Evolutionary conservation across 164 flowering plant species (phyloP).

Genomic region (Vitis riparia): DNA sequence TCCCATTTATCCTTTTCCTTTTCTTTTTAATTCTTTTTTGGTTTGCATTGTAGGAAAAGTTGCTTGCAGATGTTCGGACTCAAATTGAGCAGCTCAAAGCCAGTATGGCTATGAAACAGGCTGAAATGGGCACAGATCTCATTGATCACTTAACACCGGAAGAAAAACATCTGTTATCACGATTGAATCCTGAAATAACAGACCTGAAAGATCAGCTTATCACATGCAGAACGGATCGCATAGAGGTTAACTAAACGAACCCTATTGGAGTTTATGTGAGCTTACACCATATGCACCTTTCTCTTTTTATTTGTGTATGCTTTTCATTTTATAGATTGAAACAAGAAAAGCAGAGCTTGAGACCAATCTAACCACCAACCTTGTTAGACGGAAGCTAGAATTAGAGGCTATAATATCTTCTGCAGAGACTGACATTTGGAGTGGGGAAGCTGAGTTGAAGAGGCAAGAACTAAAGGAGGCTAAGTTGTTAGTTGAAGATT

Average conservation of each 20-base stretch:
- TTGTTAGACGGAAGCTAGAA: constrained; percentile 81
- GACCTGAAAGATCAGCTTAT: constrained; percentile 75
- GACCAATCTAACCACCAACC: constrained; percentile 86
- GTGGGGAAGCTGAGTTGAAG: constrained; percentile 57
- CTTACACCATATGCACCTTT: background rate
- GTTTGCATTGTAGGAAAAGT: constrained; percentile 53
- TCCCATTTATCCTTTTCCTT: background rate
- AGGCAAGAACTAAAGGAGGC: constrained; percentile 78
- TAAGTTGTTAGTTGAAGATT: constrained; percentile 52
- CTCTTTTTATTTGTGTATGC: constrained; percentile 6
- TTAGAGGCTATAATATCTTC: constrained; percentile 59
- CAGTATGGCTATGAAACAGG: constrained; percentile 66
- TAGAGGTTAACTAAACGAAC: constrained; percentile 60
- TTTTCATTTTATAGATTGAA: constrained; percentile 55
- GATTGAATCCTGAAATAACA: constrained; percentile 88
- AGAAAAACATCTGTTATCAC: constrained; percentile 71
- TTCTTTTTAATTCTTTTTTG: background rate
- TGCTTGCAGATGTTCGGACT: constrained; percentile 55
- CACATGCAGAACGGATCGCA: constrained; percentile 69
- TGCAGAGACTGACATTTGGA: constrained; percentile 44
- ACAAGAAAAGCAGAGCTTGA: constrained; percentile 95
- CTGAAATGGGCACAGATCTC: constrained; percentile 94
- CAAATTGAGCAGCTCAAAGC: constrained; percentile 86
- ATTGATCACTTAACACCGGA: constrained; percentile 78
- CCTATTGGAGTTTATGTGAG: constrained; percentile 5